Conservation (phyloP, 345 rosid genomes). For the Gossypium stocksii region DNA sequence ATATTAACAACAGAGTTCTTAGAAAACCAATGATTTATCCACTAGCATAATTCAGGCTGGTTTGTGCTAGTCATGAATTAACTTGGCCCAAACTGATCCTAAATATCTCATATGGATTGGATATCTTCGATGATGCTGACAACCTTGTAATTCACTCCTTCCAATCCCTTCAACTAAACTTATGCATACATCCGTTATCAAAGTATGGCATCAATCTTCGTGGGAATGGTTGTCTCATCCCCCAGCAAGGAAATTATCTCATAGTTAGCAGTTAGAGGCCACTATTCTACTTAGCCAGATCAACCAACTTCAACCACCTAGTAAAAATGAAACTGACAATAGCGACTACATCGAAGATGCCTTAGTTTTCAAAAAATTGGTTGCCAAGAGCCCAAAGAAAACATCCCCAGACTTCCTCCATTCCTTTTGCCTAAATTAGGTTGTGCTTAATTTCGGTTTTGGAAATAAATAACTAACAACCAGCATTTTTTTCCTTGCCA, state of each 20-base stretch:
- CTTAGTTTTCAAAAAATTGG: background rate
- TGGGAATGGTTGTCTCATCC: background rate
- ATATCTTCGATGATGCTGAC: background rate
- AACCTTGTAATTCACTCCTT: background rate
- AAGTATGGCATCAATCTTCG: background rate
- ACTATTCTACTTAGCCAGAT: background rate
- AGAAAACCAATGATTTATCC: background rate
- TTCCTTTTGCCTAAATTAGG: background rate
- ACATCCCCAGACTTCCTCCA: background rate
- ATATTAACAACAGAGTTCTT: conserved; percentile 1
- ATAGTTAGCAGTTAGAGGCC: background rate
- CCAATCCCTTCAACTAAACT: background rate
- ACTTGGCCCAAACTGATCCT: background rate
- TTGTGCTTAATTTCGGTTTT: background rate
- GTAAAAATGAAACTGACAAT: background rate
- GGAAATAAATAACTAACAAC: background rate
- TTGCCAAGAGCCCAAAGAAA: background rate
- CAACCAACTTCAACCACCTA: background rate
- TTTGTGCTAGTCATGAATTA: background rate
- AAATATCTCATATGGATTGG: background rate
- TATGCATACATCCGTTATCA: background rate
- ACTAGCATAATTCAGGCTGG: background rate
- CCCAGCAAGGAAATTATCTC: background rate
- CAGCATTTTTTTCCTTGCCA: background rate
- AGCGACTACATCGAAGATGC: background rate